A percentile compares a stretch with the other conserved stretches of the same genome.
Evolutionary conservation across 116 monocot species (phyloP).

Genomic region (Trichopus zeylanicus): DNA sequence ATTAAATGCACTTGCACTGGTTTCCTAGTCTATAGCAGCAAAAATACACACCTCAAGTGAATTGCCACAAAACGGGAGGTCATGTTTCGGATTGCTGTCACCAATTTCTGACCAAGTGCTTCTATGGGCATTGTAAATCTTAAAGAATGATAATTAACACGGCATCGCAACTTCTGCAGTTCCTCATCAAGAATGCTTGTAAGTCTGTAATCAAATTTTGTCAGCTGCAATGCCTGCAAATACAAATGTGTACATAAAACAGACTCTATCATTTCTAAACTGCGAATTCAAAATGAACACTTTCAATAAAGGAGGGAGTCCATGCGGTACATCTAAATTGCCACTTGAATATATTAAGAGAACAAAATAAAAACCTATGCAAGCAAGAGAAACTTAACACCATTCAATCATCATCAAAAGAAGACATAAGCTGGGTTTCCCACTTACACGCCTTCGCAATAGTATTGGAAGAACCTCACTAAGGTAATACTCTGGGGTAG

Average conservation of each 20-base stretch:
- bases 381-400: too few relatives aligned
- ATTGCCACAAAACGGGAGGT: conserved; percentile 68
- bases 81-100: conserved; percentile 66
- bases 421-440: too few relatives aligned
- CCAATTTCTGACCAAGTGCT: conserved; percentile 56
- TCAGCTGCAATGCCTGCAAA: conserved; percentile 90
- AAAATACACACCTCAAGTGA: conserved; percentile 69
- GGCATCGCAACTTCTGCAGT: conserved; percentile 86
- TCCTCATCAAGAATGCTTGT: conserved; percentile 74
- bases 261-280: neutral
- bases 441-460: conserved; percentile 75
- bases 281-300: too few relatives aligned
- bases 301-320: too few relatives aligned
- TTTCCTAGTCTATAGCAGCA: too few relatives aligned
- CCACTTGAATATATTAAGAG: too few relatives aligned
- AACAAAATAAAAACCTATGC: too few relatives aligned
- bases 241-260: neutral
- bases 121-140: conserved; percentile 73
- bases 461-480: conserved; percentile 84
- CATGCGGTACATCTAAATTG: too few relatives aligned
- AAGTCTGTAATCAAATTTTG: conserved; percentile 95
- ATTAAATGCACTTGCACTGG: too few relatives aligned
- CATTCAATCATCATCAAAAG: too few relatives aligned
- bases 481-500: conserved; percentile 77
- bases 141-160: conserved; percentile 88